These are phyloP conservation scores for Diplosphaera chodatii DNA, from an alignment of 139 green algal species.

Conservation along the genomic window DNA sequence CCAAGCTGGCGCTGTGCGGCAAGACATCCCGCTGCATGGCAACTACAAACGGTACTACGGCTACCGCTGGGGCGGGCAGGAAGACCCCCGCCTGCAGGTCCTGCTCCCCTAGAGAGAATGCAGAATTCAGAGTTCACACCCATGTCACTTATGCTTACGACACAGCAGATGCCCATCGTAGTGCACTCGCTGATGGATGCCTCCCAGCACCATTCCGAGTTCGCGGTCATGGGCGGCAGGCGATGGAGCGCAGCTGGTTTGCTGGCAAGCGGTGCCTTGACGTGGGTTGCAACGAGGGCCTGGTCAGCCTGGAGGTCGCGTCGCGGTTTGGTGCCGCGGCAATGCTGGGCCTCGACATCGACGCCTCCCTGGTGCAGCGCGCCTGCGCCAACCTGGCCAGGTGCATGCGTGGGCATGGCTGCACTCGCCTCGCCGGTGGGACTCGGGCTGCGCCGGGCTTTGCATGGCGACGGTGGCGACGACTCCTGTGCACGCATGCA, in stretches of 20 bases:
- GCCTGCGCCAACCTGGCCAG: slow-evolving; percentile 35
- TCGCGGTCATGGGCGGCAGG: no score
- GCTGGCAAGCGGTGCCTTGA: slow-evolving; percentile 60
- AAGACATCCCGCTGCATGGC: slow-evolving; percentile 48
- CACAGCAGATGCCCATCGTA: no score
- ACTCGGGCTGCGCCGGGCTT: no score
- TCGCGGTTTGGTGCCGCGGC: slow-evolving; percentile 31
- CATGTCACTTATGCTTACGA: no score
- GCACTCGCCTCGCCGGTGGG: no score
- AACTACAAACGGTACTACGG: slow-evolving; percentile 88
- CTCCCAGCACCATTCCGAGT: no score
- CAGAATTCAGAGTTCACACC: no score
- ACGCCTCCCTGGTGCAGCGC: slow-evolving; percentile 54
- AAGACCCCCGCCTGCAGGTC: slow-evolving; percentile 45
- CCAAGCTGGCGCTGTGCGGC: neutral
- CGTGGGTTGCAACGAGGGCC: slow-evolving; percentile 89
- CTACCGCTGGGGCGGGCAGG: slow-evolving; percentile 55
- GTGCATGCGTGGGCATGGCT: no score
- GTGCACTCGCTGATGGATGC: no score
- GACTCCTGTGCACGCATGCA: no score
- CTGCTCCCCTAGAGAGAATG: no score
- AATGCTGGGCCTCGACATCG: slow-evolving; percentile 85
- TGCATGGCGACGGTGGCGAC: no score
- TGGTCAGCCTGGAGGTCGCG: slow-evolving; percentile 75
- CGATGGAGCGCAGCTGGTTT: slow-evolving; percentile 68